phyloP scores from a whole-genome alignment of 805 yeast species.

The Kuraishia borneana region DNA sequence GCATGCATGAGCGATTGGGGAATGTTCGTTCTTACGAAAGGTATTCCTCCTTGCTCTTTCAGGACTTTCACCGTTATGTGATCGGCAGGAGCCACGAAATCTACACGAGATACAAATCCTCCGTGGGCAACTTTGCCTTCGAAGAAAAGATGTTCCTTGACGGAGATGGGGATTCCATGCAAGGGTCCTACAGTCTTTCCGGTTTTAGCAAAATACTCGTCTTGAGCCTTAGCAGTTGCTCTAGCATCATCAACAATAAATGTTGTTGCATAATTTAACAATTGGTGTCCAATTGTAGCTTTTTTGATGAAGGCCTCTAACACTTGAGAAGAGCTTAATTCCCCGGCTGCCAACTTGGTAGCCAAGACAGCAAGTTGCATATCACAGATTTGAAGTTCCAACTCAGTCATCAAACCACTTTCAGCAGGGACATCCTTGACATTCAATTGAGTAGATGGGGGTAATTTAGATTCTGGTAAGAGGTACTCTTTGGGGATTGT shows the following conservation, averaged over 20 bases:
- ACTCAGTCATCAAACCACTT: not conserved
- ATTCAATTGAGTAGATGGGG: not conserved
- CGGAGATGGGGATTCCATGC: slow-evolving; percentile 50
- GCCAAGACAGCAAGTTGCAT: slow-evolving; percentile 21
- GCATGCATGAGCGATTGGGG: slow-evolving; percentile 21
- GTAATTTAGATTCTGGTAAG: not conserved
- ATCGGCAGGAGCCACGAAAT: slow-evolving; percentile 21
- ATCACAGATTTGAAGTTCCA: slow-evolving; percentile 27
- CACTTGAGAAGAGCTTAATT: slow-evolving; percentile 29
- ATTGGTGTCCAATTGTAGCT: slow-evolving; percentile 42
- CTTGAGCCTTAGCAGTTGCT: slow-evolving; percentile 38
- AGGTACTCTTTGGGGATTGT: not conserved
- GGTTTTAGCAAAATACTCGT: slow-evolving; percentile 29
- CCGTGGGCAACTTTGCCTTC: slow-evolving; percentile 25
- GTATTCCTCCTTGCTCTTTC: slow-evolving; percentile 33
- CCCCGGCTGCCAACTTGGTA: slow-evolving; percentile 28
- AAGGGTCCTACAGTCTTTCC: slow-evolving; percentile 46
- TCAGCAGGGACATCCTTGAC: not conserved
- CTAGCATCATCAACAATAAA: slow-evolving; percentile 45
- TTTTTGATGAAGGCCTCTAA: slow-evolving; percentile 42
- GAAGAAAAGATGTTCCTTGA: slow-evolving; percentile 35
- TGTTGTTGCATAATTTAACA: slow-evolving; percentile 27
- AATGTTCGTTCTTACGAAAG: slow-evolving; percentile 37
- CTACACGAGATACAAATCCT: slow-evolving; percentile 24
- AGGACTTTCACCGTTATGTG: slow-evolving; percentile 24